Evolutionary conservation across 306 rosid genomes (phyloP), one percentile per base, ranked within the genome.

Genomic region (Begonia fuchsioides): DNA sequence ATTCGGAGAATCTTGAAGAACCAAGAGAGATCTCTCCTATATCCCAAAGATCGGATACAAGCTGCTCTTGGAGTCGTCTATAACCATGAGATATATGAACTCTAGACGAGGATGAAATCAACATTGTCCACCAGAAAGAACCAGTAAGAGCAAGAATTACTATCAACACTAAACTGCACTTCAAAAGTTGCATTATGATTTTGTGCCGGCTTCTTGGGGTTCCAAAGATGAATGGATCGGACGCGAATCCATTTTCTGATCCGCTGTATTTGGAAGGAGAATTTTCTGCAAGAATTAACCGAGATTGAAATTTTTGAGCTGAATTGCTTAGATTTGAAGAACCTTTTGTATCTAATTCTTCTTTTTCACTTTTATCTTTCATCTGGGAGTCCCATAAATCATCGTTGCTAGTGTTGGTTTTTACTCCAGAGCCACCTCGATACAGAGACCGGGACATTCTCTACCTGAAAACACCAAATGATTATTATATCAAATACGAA

Each of bases 101-200:
- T 61, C 92, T 80, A 39, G 98, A 75, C 6, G 81, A 66, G 17
- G 94, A 49, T 17, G 98, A 92, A 70, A 86, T 82, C 38, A 94
- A 79, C 51, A 92, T 49, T 14, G 94, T 77, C 98, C 98, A 92
- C 81, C 85, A 85, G 70, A 92, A 92, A 5, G 98, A 92, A 47
- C 94, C 94, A 43, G 74, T 68, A 70, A 92, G 86, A 54, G 96
- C 94, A 69, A 82, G 74, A 57, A 86, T 52, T 63, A 82, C 70
- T 64, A 92, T 57, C 57, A 80, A 62, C 51, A 76, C 83, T 64
- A 92, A 70, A 72, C 93, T 82, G 65, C 75, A 52, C 79, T 71
- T 85, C 72, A 92, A 69, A 17, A 86, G 62, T 38, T 77, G 71
- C 73, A 86, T 55, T 44, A 69, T 51, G 48, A 82, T 67, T 50